These are phyloP conservation scores for Candida ortonii DNA, from an alignment of 805 yeast genomes.

Conservation along the genomic window DNA sequence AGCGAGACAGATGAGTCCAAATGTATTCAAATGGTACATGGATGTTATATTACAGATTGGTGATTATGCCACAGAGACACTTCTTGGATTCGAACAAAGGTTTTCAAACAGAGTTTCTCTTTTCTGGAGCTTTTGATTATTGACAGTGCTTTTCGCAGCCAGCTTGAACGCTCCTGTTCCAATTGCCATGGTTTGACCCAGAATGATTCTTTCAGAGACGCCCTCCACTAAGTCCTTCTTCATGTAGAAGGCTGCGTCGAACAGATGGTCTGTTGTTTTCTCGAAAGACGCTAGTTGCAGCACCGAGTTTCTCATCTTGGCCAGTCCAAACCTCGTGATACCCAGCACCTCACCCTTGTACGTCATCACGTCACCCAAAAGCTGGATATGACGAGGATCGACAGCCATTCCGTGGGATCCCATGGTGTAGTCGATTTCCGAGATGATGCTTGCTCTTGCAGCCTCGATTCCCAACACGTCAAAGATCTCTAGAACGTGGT, in stretches of 20 bases:
- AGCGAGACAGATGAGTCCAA: too few species aligned
- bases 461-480: slow-evolving; percentile 96
- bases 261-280: slow-evolving; percentile 96
- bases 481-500: slow-evolving; percentile 87
- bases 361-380: slow-evolving; percentile 97
- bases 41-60: too few species aligned
- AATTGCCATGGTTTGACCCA: slow-evolving; percentile 96
- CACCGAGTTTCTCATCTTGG: slow-evolving; percentile 98
- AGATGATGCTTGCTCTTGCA: slow-evolving; percentile 87
- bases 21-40: too few species aligned
- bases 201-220: slow-evolving; percentile 93
- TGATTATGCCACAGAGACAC: slow-evolving; percentile 6
- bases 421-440: slow-evolving; percentile 97
- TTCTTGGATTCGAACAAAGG: slow-evolving; percentile 35
- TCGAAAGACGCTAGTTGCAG: slow-evolving; percentile 96
- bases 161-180: slow-evolving; percentile 97
- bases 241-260: slow-evolving; percentile 98
- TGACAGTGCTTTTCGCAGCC: slow-evolving; percentile 54
- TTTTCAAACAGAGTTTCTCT: slow-evolving; percentile 49
- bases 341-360: slow-evolving; percentile 98
- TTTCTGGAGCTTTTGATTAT: slow-evolving; percentile 33
- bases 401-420: slow-evolving; percentile 99
- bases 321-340: slow-evolving; percentile 94
- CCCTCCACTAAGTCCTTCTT: slow-evolving; percentile 95
- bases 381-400: slow-evolving; percentile 98